These are phyloP conservation scores for Boletus rex-veris DNA, from an alignment of 768 basidiomycete species.

Conservation along the genomic window DNA sequence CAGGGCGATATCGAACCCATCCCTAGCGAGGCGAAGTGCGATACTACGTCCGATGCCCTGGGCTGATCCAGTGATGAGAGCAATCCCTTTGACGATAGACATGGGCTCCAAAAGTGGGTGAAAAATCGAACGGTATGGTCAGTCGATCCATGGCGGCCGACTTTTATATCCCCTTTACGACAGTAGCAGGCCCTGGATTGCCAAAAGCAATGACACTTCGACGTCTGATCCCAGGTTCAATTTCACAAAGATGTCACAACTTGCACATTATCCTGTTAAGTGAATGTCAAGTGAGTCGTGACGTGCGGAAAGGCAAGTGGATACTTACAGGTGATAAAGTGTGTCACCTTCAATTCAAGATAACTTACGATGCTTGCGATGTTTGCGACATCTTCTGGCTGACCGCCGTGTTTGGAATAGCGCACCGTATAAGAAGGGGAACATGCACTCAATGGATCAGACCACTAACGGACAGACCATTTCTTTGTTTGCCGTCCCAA, in stretches of 20 bases:
- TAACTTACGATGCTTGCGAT: conserved; percentile 34
- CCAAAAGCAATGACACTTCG: too few species aligned
- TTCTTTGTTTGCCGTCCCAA: not conserved
- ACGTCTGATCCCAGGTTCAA: not conserved
- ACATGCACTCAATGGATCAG: not conserved
- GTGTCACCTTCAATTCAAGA: conserved; percentile 35
- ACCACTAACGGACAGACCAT: not conserved
- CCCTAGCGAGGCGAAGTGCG: not conserved
- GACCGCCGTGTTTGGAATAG: conserved; percentile 8
- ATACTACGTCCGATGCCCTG: not conserved
- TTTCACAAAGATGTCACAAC: not conserved
- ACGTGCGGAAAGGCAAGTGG: not conserved
- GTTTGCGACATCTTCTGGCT: conserved; percentile 34
- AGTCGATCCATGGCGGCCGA: too few species aligned
- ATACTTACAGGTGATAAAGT: conserved; percentile 34
- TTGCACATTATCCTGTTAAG: conserved; percentile 24
- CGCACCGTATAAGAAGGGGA: not conserved
- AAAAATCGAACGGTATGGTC: not conserved
- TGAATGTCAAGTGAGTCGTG: not conserved
- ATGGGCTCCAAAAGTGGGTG: not conserved
- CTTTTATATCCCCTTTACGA: too few species aligned
- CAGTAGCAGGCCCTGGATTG: too few species aligned
- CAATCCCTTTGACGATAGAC: not conserved
- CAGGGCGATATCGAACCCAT: conserved; percentile 2
- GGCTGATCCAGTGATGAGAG: conserved; percentile 1